These are phyloP conservation scores for Kwoniella pini DNA, from an alignment of 768 basidiomycete genomes.

Conservation along the genomic window DNA sequence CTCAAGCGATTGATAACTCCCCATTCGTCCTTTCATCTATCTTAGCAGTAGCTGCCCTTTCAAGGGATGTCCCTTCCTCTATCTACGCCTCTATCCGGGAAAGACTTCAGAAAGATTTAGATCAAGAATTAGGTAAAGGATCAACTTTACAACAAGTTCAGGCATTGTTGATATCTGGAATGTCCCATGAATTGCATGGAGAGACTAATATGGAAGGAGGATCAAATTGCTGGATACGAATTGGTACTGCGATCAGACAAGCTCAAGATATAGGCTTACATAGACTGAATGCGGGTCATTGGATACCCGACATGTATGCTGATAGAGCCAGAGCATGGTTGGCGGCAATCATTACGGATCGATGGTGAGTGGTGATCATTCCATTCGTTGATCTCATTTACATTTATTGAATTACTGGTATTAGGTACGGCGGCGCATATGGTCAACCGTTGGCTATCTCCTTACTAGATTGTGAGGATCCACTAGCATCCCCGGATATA, in stretches of 20 bases:
- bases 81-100: constrained; percentile 10
- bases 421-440: constrained; percentile 18
- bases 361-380: constrained; percentile 14
- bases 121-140: constrained; percentile 2
- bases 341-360: constrained; percentile 14
- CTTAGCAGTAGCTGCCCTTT: constrained; percentile 11
- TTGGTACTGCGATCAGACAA: constrained; percentile 17
- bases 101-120: neutral
- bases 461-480: constrained; percentile 18
- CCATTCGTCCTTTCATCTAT: constrained; percentile 12
- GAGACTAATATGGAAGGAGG: constrained; percentile 25
- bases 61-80: constrained; percentile 10
- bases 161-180: constrained; percentile 18
- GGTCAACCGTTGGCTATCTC: constrained; percentile 15
- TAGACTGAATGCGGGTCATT: constrained; percentile 12
- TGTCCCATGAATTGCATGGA: constrained; percentile 19
- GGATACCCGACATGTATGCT: constrained; percentile 18
- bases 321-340: constrained; percentile 18
- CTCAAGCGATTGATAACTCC: neutral
- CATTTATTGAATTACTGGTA: neutral
- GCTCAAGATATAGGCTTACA: constrained; percentile 21
- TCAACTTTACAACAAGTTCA: constrained; percentile 18
- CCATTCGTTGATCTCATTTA: neutral
- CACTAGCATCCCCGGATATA: constrained; percentile 1
- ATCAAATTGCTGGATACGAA: constrained; percentile 17